Percentiles rank a stretch among this genome's conserved stretches.
phyloP scores from a whole-genome alignment of 2,329 filamentous ascomycete species.

The Hypoxylon rubiginosum region DNA sequence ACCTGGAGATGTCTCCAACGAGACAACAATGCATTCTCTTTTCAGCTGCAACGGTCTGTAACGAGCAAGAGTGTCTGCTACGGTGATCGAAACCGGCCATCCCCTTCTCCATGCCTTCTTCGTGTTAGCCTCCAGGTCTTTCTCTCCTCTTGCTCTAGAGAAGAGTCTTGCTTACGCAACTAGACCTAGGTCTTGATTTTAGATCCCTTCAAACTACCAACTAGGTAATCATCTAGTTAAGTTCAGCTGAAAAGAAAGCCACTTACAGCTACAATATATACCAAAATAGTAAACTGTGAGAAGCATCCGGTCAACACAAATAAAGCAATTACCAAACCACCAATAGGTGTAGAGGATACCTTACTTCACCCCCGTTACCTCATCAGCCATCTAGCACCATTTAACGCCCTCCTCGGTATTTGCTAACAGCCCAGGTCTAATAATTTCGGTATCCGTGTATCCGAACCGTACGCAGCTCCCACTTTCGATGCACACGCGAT shows the following conservation, averaged over 20 bases:
- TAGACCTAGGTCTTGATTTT: not conserved
- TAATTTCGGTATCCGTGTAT: not conserved
- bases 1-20: slow-evolving; percentile 18
- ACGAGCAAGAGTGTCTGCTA: slow-evolving; percentile 7
- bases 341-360: slow-evolving; percentile 8
- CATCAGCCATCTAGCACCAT: slow-evolving; percentile 3
- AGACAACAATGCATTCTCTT: slow-evolving; percentile 15
- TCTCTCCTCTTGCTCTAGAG: not conserved
- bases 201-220: not conserved
- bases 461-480: not conserved
- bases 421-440: not conserved
- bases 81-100: slow-evolving; percentile 1
- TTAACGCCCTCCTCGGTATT: slow-evolving; percentile 3
- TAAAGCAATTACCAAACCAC: slow-evolving; percentile 10
- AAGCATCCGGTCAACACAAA: slow-evolving; percentile 10
- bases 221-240: not conserved
- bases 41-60: slow-evolving; percentile 30
- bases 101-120: no score
- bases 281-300: not conserved
- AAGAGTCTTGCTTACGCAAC: not conserved
- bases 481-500: not conserved
- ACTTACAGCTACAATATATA: not conserved
- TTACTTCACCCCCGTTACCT: slow-evolving; percentile 6
- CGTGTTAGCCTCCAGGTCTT: no score
- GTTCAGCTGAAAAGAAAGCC: not conserved